These are phyloP conservation scores for Alternaria sp. DNA, from an alignment of 2,329 filamentous ascomycete species.

Conservation along the genomic window DNA sequence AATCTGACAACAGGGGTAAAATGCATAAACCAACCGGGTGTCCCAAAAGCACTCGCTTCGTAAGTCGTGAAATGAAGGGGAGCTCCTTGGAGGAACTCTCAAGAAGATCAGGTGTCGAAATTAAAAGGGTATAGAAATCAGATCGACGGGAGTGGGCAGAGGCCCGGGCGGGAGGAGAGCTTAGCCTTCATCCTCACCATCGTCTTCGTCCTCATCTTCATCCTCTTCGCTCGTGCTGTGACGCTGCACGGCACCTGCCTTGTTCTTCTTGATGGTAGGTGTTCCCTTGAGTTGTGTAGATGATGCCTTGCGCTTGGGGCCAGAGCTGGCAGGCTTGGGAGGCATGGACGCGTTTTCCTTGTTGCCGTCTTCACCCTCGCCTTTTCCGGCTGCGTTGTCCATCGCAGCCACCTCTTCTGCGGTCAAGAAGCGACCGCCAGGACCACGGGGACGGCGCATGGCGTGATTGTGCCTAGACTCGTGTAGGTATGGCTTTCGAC, in stretches of 20 bases:
- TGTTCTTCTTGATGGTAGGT: constrained; percentile 57
- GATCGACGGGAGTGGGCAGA: constrained; percentile 3
- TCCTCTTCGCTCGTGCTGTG: constrained; percentile 60
- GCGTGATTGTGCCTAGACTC: constrained; percentile 98
- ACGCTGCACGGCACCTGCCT: constrained; percentile 48
- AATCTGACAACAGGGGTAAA: constrained; percentile 35
- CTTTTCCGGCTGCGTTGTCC: constrained; percentile 57
- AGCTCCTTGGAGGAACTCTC: constrained; percentile 22
- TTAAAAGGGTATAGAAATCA: constrained; percentile 27
- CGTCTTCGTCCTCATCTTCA: constrained; percentile 58
- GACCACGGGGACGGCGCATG: constrained; percentile 92
- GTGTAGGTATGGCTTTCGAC: constrained; percentile 94
- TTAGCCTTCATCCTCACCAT: constrained; percentile 57
- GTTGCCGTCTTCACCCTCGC: constrained; percentile 43
- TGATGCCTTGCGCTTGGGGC: constrained; percentile 43
- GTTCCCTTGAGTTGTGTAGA: constrained; percentile 39
- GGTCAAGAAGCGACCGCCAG: constrained; percentile 92
- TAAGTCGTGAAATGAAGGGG: constrained; percentile 44
- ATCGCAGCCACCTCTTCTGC: constrained; percentile 94
- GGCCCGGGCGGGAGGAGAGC: background rate
- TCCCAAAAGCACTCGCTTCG: constrained; percentile 47
- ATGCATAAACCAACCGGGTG: constrained; percentile 37
- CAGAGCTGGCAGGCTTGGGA: constrained; percentile 27
- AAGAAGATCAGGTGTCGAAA: constrained; percentile 27
- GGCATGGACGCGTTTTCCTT: constrained; percentile 48